Evolutionary conservation across 345 rosid species (phyloP).

Genomic region (Acer campestre): DNA sequence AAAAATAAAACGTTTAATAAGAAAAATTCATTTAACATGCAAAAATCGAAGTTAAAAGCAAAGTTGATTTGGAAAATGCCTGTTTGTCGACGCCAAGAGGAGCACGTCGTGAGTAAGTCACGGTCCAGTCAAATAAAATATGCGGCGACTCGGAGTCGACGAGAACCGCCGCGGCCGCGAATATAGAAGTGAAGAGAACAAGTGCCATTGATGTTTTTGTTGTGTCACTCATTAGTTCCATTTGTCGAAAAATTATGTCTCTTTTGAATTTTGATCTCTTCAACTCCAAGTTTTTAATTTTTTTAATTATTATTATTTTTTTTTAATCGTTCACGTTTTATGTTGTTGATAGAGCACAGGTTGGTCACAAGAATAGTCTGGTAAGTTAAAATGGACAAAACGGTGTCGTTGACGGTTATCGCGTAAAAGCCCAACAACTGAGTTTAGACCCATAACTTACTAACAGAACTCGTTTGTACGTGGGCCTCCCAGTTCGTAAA

Average conservation of each 20-base stretch:
- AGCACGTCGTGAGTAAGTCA: constrained; percentile 43
- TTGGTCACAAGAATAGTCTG: not conserved
- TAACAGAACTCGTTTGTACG: too few species aligned
- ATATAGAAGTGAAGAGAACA: not conserved
- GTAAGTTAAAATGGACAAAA: too few species aligned
- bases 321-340: not conserved
- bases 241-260: not conserved
- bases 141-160: constrained; percentile 28
- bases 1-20: not conserved
- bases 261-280: not conserved
- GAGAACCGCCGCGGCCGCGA: not conserved
- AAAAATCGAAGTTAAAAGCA: not conserved
- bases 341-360: constrained; percentile 11
- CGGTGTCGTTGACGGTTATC: too few species aligned
- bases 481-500: too few species aligned
- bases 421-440: too few species aligned
- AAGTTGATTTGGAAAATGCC: constrained; percentile 20
- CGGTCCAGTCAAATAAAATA: constrained; percentile 45
- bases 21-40: constrained; percentile 8
- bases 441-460: too few species aligned
- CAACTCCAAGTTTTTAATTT: not conserved
- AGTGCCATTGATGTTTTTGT: not conserved
- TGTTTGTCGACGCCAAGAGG: constrained; percentile 52
- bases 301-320: too few species aligned
- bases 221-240: not conserved